Percentiles rank a stretch among this genome's conserved stretches.
phyloP scores from a whole-genome alignment of 129 eudicot genomes.

The Flaveria brownii region DNA sequence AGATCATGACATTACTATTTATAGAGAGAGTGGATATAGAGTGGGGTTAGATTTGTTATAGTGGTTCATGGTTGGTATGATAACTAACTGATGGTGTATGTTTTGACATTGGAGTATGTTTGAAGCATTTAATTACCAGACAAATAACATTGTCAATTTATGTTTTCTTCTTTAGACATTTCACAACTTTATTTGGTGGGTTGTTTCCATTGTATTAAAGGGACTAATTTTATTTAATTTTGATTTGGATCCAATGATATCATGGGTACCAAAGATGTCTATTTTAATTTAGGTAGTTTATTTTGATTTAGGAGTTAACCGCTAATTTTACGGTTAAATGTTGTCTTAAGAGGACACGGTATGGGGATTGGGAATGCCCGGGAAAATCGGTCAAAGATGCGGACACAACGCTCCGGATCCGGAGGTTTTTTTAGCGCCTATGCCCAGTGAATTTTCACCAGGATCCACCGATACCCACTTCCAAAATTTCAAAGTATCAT shows the following conservation, averaged over 20 bases:
- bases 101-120: slow-evolving; percentile 35
- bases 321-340: too few relatives aligned
- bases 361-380: too few relatives aligned
- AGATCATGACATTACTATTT: slow-evolving; percentile 28
- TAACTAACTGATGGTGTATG: slow-evolving; percentile 43
- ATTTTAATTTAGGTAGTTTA: too few relatives aligned
- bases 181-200: slow-evolving; percentile 36
- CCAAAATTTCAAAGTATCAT: too few relatives aligned
- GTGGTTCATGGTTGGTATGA: slow-evolving; percentile 40
- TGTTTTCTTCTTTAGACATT: slow-evolving; percentile 25
- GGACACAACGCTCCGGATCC: too few relatives aligned
- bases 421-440: too few relatives aligned
- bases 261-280: neutral
- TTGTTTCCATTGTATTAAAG: slow-evolving; percentile 3
- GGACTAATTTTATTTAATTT: neutral
- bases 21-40: slow-evolving; percentile 28
- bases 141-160: slow-evolving; percentile 22
- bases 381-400: too few relatives aligned
- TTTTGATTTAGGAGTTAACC: too few relatives aligned
- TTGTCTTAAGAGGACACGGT: too few relatives aligned
- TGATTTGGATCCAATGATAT: neutral
- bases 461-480: too few relatives aligned
- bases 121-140: slow-evolving; percentile 37
- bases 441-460: too few relatives aligned
- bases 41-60: slow-evolving; percentile 31